Evolutionary conservation across 225 moss, liverwort and hornwort genomes (phyloP), one percentile per base, ranked within the genome.

Genomic region (Climacium dendroides): DNA sequence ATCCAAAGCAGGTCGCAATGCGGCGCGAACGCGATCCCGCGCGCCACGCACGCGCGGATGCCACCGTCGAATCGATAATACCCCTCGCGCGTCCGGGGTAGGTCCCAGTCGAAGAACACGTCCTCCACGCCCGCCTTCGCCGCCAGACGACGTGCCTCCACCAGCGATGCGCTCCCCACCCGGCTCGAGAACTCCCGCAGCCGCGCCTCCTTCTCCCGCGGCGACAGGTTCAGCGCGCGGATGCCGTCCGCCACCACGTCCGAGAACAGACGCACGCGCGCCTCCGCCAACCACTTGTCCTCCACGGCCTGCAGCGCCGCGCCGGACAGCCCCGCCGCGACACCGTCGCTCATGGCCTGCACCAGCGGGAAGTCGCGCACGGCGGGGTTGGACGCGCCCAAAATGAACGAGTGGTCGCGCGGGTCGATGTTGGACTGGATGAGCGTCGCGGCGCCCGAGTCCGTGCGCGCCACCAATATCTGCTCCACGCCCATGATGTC

Each of bases 401-500:
- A 30, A 20, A 96, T 95, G 94, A 96, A 95, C 2, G 87, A 86
- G 77, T 96, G 96, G 70, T 96, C 96, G 50, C 95, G 93, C 23
- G 93, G 89, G 70, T 96, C 96, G 88, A 96, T 96, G 89, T 91
- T 96, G 81, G 96, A 93, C 87, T 95, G 95, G 79, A 96, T 87
- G 30, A 96, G 90, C 41, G 96, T 94, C 15, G 96, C 96, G 18
- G 95, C 94, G 69, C 93, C 96, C 4, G 95, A 94, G 86, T 96
- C 96, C 53, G 94, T 95, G 60, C 96, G 87, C 9, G 96, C 96
- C 52, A 96, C 93, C 59, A 96, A 61, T 5, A 96, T 59, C 85
- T 95, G 95, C 91, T 96, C 96, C 67, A 92, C 96, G 35, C 96
- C 96, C 96, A 96, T 96, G 91, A 96, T 93, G 91, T 96, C 96